phyloP scores from a whole-genome alignment of 164 flowering plant genomes.

The Echeveria elegans region DNA sequence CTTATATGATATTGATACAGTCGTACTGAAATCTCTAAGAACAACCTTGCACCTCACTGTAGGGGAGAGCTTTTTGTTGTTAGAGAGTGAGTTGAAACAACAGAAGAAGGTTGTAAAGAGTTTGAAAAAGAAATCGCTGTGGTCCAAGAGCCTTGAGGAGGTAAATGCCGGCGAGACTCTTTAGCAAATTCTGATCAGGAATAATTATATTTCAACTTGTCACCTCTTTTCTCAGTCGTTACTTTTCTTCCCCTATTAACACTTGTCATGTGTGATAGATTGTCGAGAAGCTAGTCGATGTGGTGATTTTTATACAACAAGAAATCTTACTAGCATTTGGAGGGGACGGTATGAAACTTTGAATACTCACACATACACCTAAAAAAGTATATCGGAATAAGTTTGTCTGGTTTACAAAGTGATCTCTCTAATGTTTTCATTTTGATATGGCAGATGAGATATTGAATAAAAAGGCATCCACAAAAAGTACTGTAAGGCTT shows the following conservation, averaged over 20 bases:
- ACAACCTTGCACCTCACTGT: background rate
- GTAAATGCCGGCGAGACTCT: constrained; percentile 20
- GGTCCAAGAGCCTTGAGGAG: constrained; percentile 97
- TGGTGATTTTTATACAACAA: constrained; percentile 51
- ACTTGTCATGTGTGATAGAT: constrained; percentile 35
- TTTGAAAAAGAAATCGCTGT: constrained; percentile 88
- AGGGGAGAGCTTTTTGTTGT: constrained; percentile 83
- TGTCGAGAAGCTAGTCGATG: constrained; percentile 70
- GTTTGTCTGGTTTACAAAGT: background rate
- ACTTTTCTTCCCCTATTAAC: background rate
- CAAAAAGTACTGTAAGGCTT: constrained; percentile 27
- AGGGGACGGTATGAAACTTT: constrained; percentile 25
- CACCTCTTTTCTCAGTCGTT: background rate
- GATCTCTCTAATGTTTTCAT: background rate
- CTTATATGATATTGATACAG: no score
- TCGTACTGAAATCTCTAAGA: background rate
- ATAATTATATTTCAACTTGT: background rate
- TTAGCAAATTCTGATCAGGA: background rate
- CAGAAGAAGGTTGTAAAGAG: constrained; percentile 82
- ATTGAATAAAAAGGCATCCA: constrained; percentile 12
- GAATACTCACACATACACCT: constrained; percentile 2
- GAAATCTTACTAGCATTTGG: constrained; percentile 51
- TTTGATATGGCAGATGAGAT: constrained; percentile 22
- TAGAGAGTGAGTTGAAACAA: constrained; percentile 77
- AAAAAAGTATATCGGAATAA: background rate